Percentiles rank a stretch among this genome's conserved stretches.
phyloP scores from a whole-genome alignment of 2,329 filamentous ascomycete species.

The Dothiorella sarmentorum region DNA sequence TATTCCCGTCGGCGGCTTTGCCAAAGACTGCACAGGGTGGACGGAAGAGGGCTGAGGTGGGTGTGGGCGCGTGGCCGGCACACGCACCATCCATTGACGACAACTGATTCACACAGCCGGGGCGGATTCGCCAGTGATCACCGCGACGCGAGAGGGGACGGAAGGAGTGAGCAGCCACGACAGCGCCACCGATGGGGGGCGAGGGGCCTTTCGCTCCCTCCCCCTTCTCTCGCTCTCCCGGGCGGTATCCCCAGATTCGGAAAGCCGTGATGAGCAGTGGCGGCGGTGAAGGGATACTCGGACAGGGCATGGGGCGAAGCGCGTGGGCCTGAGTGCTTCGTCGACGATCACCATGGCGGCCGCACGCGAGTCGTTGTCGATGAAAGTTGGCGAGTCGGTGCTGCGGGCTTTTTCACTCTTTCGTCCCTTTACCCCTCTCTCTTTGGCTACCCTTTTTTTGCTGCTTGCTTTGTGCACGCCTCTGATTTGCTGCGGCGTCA shows the following conservation, averaged over 20 bases:
- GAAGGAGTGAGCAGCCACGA: background rate
- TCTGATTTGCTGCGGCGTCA: background rate
- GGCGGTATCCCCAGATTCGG: background rate
- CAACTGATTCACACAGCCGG: conserved; percentile 12
- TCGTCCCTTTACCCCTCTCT: background rate
- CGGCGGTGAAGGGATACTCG: background rate
- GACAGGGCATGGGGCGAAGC: background rate
- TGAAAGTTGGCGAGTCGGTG: background rate
- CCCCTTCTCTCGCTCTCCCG: background rate
- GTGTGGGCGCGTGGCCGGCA: background rate
- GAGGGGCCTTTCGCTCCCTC: background rate
- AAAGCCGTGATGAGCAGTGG: background rate
- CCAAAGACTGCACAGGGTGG: background rate
- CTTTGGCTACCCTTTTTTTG: background rate
- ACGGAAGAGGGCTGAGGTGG: background rate
- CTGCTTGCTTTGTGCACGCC: background rate
- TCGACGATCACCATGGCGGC: background rate
- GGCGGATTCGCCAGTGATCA: conserved; percentile 2
- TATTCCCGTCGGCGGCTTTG: background rate
- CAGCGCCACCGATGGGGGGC: too few species aligned
- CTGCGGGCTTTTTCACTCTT: background rate
- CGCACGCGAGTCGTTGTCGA: background rate
- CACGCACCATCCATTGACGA: background rate
- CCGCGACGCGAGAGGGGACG: background rate
- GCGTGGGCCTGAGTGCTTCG: background rate